phyloP scores from a whole-genome alignment of 2,329 filamentous ascomycete genomes.

The Ophiocordyceps robertsii region DNA sequence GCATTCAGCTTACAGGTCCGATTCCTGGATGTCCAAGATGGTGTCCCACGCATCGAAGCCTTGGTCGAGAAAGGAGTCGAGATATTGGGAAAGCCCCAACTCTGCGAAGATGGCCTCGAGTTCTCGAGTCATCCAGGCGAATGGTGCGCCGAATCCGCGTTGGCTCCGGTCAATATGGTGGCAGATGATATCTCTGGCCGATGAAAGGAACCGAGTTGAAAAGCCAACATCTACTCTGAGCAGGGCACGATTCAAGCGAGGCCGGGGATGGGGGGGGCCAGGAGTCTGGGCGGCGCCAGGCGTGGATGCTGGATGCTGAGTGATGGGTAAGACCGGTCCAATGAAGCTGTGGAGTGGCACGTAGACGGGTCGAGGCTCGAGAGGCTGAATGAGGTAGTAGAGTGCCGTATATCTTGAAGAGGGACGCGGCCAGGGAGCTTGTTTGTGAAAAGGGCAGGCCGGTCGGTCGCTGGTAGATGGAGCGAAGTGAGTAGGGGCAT shows the following conservation, averaged over 20 bases:
- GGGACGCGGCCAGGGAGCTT: too few relatives aligned
- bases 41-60: conserved; percentile 80
- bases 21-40: conserved; percentile 72
- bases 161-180: not conserved
- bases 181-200: not conserved
- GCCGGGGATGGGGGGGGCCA: not conserved
- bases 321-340: not conserved
- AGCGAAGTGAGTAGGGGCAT: not conserved
- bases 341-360: too few relatives aligned
- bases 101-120: conserved; percentile 56
- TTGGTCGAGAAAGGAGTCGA: conserved; percentile 58
- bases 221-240: conserved; percentile 6
- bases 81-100: conserved; percentile 68
- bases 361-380: too few relatives aligned
- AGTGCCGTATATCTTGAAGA: too few relatives aligned
- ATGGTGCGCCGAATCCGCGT: not conserved
- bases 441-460: too few relatives aligned
- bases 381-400: too few relatives aligned
- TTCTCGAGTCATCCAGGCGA: conserved; percentile 35
- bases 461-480: too few relatives aligned
- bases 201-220: not conserved
- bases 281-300: not conserved
- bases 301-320: not conserved
- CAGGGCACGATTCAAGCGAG: not conserved
- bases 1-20: conserved; percentile 52